Base-by-base conservation (phyloP, 768 basidiomycete genomes). In the Cyclocybe aegerita region DNA sequence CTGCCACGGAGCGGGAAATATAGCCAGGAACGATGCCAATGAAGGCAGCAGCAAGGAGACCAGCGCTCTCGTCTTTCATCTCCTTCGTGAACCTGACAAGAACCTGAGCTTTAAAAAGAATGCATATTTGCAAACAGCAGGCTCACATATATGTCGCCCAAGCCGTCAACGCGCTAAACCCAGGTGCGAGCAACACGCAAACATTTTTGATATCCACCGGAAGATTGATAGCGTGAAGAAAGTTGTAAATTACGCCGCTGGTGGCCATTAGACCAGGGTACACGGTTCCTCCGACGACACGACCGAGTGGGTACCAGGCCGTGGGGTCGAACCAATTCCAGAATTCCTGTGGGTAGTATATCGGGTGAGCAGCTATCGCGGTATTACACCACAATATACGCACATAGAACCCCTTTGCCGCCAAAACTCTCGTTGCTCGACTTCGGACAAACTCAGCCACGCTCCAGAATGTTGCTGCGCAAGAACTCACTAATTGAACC, bases 311-410 rank as follows among this genome's bases (percentile, higher is more conserved):
- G 62, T 99, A 98, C 97, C 97, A 99, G 59, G 96, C 96, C 3
- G 96, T 97, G 15, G 95, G 95, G 70, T 99, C 97, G 66, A 99
- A 99, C 97, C 97, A 99, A 65, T 99, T 99, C 97, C 97, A 99
- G 73, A 99, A 98, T 85, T 90, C 96, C 93, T 97, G 55, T 11
- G 48, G 10, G 33, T 9, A 46, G 4, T 10, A 39, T 4, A 16
- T 23, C 58, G 32, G 49, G 43, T 34, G 12, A 37, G n/a, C 7
- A 15, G 16, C 23, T 4, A 9, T 55, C n/a, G 45, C 32, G 29
- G 34, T 16, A 16, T 47, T 33, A 7, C 15, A 31, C 31, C 4
- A 23, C 12, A 9, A 47, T 15, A 12, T 1, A 73, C 90, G 50
- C 56, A 96, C 95, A 76, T 98, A 95, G 74, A 99, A 98, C 12